phyloP scores from a whole-genome alignment of 805 yeast species.

The Kluyveromyces dobzhanskii region DNA sequence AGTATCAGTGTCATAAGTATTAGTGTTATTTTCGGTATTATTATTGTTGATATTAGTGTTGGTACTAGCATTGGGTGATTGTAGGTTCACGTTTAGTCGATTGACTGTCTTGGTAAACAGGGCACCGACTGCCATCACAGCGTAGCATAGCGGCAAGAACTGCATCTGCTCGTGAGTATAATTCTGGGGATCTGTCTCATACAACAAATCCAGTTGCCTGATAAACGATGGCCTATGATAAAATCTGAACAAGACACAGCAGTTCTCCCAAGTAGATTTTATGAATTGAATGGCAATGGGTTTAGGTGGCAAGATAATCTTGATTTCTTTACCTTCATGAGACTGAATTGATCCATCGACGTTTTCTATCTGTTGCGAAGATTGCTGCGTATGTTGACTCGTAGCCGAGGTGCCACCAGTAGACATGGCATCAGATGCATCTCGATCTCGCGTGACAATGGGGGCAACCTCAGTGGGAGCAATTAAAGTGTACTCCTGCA shows the following conservation, averaged over 20 bases:
- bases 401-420: background rate
- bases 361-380: slow-evolving; percentile 11
- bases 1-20: background rate
- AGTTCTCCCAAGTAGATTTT: slow-evolving; percentile 75
- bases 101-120: slow-evolving; percentile 42
- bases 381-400: background rate
- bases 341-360: slow-evolving; percentile 16
- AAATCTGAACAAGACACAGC: slow-evolving; percentile 76
- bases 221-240: slow-evolving; percentile 81
- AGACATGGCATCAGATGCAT: slow-evolving; percentile 4
- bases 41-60: background rate
- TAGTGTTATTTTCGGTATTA: background rate
- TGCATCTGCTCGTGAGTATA: slow-evolving; percentile 73
- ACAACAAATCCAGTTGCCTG: slow-evolving; percentile 64
- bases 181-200: slow-evolving; percentile 67
- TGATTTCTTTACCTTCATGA: slow-evolving; percentile 41
- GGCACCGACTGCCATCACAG: slow-evolving; percentile 82
- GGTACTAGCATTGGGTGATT: background rate
- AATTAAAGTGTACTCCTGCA: slow-evolving; percentile 18
- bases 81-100: slow-evolving; percentile 31
- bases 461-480: slow-evolving; percentile 7
- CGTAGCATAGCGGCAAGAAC: slow-evolving; percentile 73
- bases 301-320: slow-evolving; percentile 67
- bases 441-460: slow-evolving; percentile 1
- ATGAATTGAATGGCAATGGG: slow-evolving; percentile 66